Percentiles rank a stretch among this genome's conserved stretches.
phyloP scores from a whole-genome alignment of 2,329 filamentous ascomycete genomes.

The Apiospora kogelbergensis region DNA sequence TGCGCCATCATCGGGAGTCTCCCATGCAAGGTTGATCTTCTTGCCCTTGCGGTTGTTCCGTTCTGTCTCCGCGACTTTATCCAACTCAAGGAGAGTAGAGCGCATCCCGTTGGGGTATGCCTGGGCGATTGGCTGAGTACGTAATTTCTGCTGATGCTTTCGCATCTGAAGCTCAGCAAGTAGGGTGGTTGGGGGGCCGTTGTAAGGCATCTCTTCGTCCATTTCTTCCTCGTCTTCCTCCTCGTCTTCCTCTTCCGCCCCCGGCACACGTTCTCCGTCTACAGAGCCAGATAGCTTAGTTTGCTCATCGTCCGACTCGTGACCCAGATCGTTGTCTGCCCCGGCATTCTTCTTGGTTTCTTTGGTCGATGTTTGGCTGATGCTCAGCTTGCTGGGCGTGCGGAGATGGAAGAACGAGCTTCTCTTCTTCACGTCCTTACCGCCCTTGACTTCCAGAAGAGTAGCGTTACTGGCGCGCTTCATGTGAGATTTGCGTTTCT shows the following conservation, averaged over 20 bases:
- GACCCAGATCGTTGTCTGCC: constrained; percentile 8
- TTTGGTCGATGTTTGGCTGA: constrained; percentile 22
- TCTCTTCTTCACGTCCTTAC: constrained; percentile 40
- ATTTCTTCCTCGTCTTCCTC: constrained; percentile 47
- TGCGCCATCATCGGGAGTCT: constrained; percentile 41
- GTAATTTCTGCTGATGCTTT: constrained; percentile 82
- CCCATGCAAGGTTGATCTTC: constrained; percentile 88
- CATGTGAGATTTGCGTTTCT: constrained; percentile 46
- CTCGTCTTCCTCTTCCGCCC: constrained; percentile 27
- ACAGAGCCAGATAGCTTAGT: constrained; percentile 23
- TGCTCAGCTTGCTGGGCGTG: constrained; percentile 37
- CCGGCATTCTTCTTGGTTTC: constrained; percentile 22
- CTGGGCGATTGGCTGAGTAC: constrained; percentile 68
- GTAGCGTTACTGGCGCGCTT: constrained; percentile 25
- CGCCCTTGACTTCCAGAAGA: constrained; percentile 16
- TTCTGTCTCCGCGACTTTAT: constrained; percentile 85
- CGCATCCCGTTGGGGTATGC: constrained; percentile 76
- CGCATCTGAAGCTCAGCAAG: constrained; percentile 89
- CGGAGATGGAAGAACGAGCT: constrained; percentile 50
- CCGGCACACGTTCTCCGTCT: constrained; percentile 28
- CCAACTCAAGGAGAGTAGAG: constrained; percentile 84
- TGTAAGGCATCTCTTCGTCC: constrained; percentile 51
- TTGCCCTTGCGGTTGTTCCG: constrained; percentile 71
- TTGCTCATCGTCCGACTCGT: constrained; percentile 26
- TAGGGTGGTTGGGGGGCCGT: constrained; percentile 82